Conservation (phyloP, 768 basidiomycete species). For the Exidia glandulosa region DNA sequence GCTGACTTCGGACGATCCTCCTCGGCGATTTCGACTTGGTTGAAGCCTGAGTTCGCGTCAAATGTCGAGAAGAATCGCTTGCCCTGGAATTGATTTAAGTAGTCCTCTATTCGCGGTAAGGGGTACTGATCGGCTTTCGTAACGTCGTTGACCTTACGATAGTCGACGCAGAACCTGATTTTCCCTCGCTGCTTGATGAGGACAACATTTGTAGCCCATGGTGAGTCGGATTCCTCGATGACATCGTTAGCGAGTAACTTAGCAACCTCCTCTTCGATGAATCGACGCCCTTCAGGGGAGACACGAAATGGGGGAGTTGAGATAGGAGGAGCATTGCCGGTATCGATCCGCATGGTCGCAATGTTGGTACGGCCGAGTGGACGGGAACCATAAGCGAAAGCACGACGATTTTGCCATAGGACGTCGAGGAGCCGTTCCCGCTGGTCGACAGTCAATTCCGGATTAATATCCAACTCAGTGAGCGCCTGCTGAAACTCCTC, state of each 20-base stretch:
- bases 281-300: background rate
- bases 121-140: slow-evolving; percentile 19
- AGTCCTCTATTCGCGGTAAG: slow-evolving; percentile 16
- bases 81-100: slow-evolving; percentile 20
- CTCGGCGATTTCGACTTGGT: background rate
- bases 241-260: slow-evolving; percentile 12
- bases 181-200: slow-evolving; percentile 28
- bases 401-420: background rate
- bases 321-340: background rate
- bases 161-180: slow-evolving; percentile 25
- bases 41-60: slow-evolving; percentile 30
- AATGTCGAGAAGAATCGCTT: slow-evolving; percentile 22
- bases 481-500: background rate
- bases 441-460: background rate
- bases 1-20: slow-evolving; percentile 24
- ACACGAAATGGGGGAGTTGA: background rate
- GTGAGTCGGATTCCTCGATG: slow-evolving; percentile 29
- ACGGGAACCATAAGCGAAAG: background rate
- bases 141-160: slow-evolving; percentile 17
- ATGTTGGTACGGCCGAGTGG: background rate
- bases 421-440: background rate
- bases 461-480: background rate
- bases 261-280: background rate
- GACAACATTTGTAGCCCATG: slow-evolving; percentile 23
- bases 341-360: background rate